Evolutionary conservation across 2,329 filamentous ascomycete species (phyloP), one percentile per base, ranked within the genome.

Genomic region (Aspergillus sp.): DNA sequence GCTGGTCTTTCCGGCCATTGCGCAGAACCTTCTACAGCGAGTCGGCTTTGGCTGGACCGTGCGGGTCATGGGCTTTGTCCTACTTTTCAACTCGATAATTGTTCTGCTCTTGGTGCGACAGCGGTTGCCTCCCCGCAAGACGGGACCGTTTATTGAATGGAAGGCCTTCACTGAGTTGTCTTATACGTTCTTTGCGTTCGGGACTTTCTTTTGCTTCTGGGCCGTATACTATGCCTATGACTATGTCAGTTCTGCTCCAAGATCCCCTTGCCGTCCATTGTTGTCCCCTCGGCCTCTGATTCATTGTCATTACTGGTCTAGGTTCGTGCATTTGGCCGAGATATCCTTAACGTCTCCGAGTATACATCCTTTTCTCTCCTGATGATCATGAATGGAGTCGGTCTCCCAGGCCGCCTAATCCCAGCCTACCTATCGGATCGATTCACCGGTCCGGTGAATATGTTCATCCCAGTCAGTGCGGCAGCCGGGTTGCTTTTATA

Each of bases 341-440:
- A 68, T 28, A 60, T 64, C 6, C 57, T 71, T 12, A 52, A 55
- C 7, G 70, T 80, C 49, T 69, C 69, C 6, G 69, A 76, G 4
- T 74, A 26, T 8, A 35, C 10, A 7, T 74, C 74, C 2, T 73
- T 81, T 47, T 73, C 72, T 27, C 65, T 83, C 1, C 68, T 83
- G 1, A 67, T 83, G 41, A 72, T 81, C 29, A 71, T 75, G 12
- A 81, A 82, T 51, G 77, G 70, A 5, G 64, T 78, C n/a, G 78
- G 78, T 2, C 69, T 82, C 5, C 63, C 77, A 1, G 71, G 73
- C 9, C 77, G 80, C 1, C 59, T 79, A 1, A 52, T 80, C 1
- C 72, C 74, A 0, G 76, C 74, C 9, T 73, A 71, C 50, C 55
- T 82, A 8, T 77, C 79, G 0, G 78, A 82, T 58, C 69, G 63